Evolutionary conservation across 2,329 filamentous ascomycete species (phyloP), one percentile per base, ranked within the genome.

Genomic region (Penicillium olsonii): DNA sequence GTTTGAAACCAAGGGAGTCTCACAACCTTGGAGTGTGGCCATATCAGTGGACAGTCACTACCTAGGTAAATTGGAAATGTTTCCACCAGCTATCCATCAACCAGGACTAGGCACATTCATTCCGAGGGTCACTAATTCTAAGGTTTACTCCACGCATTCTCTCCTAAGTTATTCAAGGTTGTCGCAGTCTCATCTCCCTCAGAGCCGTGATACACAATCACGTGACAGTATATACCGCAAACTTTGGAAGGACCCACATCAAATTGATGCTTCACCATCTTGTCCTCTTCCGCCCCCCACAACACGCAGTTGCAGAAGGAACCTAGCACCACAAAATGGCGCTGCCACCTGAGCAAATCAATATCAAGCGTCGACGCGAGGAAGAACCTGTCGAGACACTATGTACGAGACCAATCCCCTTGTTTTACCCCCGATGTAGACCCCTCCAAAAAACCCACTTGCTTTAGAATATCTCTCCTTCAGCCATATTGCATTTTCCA

Each of bases 321-420:
- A 20, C 5, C 9, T 14, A 26, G 9, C 20, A 15, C 45, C 31
- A 2, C 38, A 47, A 18, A 6, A 79, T 79, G 75, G 48, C 75
- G 22, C 59, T 75, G 33, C 74, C 76, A 37, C 77, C 77, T 34
- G 76, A 79, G 45, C 72, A 76, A 34, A 77, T 80, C 42, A 75
- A 73, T 19, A 75, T 84, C 62, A 84, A 83, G 68, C 75, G 81
- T 48, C 78, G 80, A 56, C 76, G 80, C 47, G 75, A 77, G 47
- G 80, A 83, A 45, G 78, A 79, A 40, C 78, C 80, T 3, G 75
- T 81, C n/a, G 79, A 83, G 52, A 74, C 75, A 18, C 68, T 82
- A 42, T 77, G 76, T 79, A 75, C 49, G 67, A 47, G 37, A 38
- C 35, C 41, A 43, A 35, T 52, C 40, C 26, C 52, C 43, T 45